Conservation (phyloP, 352 stramenopile species). For the Pythium biforme region DNA sequence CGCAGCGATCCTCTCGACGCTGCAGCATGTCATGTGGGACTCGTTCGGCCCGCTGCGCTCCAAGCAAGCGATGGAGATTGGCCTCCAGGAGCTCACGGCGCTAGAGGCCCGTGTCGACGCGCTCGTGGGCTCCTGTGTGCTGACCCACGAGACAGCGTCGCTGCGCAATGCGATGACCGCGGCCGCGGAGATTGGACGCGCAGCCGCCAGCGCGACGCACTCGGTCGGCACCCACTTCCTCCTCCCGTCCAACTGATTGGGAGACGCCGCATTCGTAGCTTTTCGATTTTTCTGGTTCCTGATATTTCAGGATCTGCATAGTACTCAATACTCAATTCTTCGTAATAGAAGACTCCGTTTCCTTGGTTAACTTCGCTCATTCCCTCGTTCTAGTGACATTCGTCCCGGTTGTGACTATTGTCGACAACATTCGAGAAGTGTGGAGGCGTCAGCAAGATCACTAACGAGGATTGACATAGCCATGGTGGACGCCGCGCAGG, state of each 20-base stretch:
- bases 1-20: conserved; percentile 55
- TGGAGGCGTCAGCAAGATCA: background rate
- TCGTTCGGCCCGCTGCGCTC: conserved; percentile 91
- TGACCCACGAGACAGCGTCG: conserved; percentile 75
- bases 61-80: conserved; percentile 62
- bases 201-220: conserved; percentile 70
- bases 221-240: conserved; percentile 92
- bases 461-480: background rate
- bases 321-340: background rate
- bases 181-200: conserved; percentile 84
- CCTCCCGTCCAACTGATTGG: conserved; percentile 22
- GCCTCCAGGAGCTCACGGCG: conserved; percentile 76
- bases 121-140: conserved; percentile 64
- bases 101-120: conserved; percentile 77
- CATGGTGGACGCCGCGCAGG: conserved; percentile 20
- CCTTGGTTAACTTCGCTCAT: background rate
- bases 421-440: conserved; percentile 17
- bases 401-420: background rate
- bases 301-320: background rate
- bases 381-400: background rate
- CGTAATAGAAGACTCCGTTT: background rate
- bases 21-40: conserved; percentile 92
- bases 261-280: background rate
- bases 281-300: background rate
- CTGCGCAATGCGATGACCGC: conserved; percentile 89